A percentile compares a stretch with the other conserved stretches of the same genome.
phyloP scores from a whole-genome alignment of 257 asterid species.

The Solanum microdontum region DNA sequence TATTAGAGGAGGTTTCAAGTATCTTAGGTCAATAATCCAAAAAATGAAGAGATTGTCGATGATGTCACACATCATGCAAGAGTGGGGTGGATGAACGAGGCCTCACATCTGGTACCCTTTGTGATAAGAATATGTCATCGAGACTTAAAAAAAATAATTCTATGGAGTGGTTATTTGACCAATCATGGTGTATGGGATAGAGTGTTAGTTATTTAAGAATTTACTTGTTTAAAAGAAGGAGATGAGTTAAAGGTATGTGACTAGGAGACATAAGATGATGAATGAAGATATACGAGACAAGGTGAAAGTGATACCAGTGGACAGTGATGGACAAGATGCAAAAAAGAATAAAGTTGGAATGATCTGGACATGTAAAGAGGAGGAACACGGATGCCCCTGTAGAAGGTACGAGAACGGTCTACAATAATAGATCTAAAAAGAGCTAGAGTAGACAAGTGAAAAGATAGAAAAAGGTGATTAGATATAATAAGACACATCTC shows the following conservation, averaged over 20 bases:
- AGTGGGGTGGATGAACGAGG: background rate
- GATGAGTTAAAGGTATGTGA: background rate
- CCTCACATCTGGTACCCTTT: background rate
- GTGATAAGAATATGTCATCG: background rate
- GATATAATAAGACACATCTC: background rate
- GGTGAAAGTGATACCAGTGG: background rate
- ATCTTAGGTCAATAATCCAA: background rate
- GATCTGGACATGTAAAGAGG: background rate
- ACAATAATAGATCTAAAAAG: background rate
- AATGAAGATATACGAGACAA: background rate
- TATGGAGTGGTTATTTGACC: background rate
- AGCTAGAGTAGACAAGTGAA: background rate
- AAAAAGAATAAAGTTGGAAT: background rate
- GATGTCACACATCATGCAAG: background rate
- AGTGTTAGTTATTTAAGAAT: background rate
- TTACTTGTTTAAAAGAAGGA: background rate
- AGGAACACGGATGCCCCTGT: rapidly evolving
- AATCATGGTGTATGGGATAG: background rate
- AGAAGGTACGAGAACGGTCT: background rate
- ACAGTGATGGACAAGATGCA: background rate
- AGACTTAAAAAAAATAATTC: background rate
- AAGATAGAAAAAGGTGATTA: background rate
- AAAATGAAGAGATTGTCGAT: background rate
- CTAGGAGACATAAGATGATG: background rate
- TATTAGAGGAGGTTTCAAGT: background rate